Evolutionary conservation across 2,329 filamentous ascomycete genomes (phyloP).

Genomic region (Leptographium lundbergii): DNA sequence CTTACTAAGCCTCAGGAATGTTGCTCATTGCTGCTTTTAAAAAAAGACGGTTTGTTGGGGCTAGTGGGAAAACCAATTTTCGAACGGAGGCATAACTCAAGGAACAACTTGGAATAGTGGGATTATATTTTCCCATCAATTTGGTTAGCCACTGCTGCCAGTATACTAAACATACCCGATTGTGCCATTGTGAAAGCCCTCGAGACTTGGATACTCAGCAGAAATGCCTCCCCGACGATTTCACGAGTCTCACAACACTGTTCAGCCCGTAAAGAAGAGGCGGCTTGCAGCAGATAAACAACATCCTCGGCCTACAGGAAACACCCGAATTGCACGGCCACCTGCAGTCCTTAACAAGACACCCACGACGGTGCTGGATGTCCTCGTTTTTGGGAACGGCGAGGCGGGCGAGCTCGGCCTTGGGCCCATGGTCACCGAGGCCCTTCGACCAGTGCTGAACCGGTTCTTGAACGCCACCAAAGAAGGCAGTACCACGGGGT

Average conservation of each 20-base stretch:
- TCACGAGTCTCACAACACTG: not conserved
- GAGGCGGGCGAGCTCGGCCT: conserved; percentile 8
- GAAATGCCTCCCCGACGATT: not conserved
- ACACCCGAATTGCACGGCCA: not conserved
- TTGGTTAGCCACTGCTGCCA: no score
- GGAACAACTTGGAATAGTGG: no score
- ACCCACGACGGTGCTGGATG: conserved; percentile 2
- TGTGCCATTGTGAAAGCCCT: no score
- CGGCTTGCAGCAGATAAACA: not conserved
- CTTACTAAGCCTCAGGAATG: no score
- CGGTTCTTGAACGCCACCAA: not conserved
- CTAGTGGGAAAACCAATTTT: no score
- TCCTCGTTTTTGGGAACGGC: conserved; percentile 6
- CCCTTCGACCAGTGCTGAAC: conserved; percentile 2
- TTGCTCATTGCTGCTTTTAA: no score
- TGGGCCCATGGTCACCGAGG: not conserved
- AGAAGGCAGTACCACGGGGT: not conserved
- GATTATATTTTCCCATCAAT: no score
- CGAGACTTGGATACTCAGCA: no score
- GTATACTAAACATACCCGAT: no score
- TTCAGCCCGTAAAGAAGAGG: not conserved
- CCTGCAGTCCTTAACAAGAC: not conserved
- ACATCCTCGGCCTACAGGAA: not conserved
- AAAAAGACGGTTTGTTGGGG: no score
- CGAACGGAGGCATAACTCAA: no score